phyloP scores from a whole-genome alignment of 2,329 filamentous ascomycete species.

The Fusarium tanahbumbuense region DNA sequence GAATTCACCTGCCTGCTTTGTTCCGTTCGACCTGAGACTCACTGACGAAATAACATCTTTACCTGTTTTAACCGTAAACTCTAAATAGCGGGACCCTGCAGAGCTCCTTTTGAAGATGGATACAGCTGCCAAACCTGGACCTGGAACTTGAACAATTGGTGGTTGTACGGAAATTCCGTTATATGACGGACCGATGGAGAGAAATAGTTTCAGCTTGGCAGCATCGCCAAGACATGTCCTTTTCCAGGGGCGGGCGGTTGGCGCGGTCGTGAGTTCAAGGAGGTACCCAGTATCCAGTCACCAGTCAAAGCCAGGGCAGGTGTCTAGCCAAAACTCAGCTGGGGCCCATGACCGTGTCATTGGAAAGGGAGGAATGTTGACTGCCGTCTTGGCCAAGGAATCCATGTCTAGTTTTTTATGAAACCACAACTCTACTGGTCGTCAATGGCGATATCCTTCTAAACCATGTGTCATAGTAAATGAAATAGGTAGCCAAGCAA shows the following conservation, averaged over 20 bases:
- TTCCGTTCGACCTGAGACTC: background rate
- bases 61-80: slow-evolving; percentile 3
- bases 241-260: background rate
- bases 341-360: background rate
- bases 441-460: background rate
- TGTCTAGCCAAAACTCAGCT: background rate
- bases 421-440: background rate
- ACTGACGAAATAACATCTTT: background rate
- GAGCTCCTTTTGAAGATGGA: slow-evolving; percentile 1
- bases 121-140: background rate
- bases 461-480: background rate
- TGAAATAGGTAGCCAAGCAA: too few relatives aligned
- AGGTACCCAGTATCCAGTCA: too few relatives aligned
- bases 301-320: too few relatives aligned
- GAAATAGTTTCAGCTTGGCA: slow-evolving; percentile 3
- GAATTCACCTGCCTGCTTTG: background rate
- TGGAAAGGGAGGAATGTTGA: background rate
- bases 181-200: background rate
- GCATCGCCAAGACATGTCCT: background rate
- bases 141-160: too few relatives aligned
- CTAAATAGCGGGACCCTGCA: slow-evolving; percentile 16
- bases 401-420: background rate
- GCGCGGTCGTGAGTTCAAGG: background rate
- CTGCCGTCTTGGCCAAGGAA: background rate
- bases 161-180: background rate